Percentiles rank a stretch among this genome's conserved stretches.
Conservation (phyloP, 2,329 filamentous ascomycete species). For the Colletotrichum endophyticum region DNA sequence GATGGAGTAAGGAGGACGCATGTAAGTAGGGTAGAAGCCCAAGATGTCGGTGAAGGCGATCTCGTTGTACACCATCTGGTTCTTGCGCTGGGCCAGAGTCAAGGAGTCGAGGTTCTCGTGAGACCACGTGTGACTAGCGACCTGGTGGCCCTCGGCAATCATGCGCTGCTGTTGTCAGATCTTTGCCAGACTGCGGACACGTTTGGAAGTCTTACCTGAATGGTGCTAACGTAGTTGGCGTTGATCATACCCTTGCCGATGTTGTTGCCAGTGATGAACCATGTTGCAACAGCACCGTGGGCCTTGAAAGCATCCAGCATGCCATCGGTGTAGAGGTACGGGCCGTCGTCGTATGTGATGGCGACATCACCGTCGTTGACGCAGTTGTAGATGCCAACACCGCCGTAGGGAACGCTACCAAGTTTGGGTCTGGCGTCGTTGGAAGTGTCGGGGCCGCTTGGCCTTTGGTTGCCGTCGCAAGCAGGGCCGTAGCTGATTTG, state of each 20-base stretch:
- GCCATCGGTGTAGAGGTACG: slow-evolving; percentile 35
- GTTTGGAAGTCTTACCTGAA: slow-evolving; percentile 29
- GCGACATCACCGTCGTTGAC: slow-evolving; percentile 33
- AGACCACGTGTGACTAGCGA: slow-evolving; percentile 53
- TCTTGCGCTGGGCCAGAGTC: slow-evolving; percentile 32
- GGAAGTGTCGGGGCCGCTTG: slow-evolving; percentile 27
- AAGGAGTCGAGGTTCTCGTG: slow-evolving; percentile 45
- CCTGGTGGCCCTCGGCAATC: slow-evolving; percentile 49
- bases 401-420: slow-evolving; percentile 31
- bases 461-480: slow-evolving; percentile 34
- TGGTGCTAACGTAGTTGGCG: slow-evolving; percentile 32
- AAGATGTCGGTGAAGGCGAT: slow-evolving; percentile 47
- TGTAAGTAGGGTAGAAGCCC: slow-evolving; percentile 51
- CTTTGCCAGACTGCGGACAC: fast-evolving
- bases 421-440: slow-evolving; percentile 25
- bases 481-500: slow-evolving; percentile 30
- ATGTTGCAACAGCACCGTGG: slow-evolving; percentile 37
- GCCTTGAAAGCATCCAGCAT: slow-evolving; percentile 39
- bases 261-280: slow-evolving; percentile 40
- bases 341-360: slow-evolving; percentile 42
- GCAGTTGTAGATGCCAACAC: slow-evolving; percentile 36
- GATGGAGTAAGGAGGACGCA: slow-evolving; percentile 32
- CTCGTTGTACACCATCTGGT: slow-evolving; percentile 50
- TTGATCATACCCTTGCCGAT: slow-evolving; percentile 39
- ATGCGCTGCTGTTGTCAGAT: slow-evolving; percentile 36